Evolutionary conservation across 164 flowering plant species (phyloP), one percentile per base, ranked within the genome.

Genomic region (Nymphaea colorata): DNA sequence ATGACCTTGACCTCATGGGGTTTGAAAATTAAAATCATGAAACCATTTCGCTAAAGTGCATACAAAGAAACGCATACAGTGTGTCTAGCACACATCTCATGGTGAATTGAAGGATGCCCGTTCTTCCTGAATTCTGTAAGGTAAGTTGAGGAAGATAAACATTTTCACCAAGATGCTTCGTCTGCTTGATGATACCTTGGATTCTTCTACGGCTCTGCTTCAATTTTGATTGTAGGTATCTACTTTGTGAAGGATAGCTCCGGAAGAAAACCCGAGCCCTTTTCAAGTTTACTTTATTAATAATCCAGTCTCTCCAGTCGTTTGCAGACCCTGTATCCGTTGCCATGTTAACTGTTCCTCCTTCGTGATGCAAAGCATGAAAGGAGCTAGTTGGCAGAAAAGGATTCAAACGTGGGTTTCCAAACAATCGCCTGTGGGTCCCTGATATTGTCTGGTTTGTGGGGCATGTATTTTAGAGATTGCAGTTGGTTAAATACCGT

Each of bases 111-210:
- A 60, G 90, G 87, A 73, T 84, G 87, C 59, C 85, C 89, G 59
- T 90, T 93, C 44, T 64, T 76, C 73, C 88, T 81, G 41, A 79
- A 78, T 76, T 82, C 87, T 47, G 96, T 71, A 60, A 89, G 69
- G 76, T 87, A 81, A 57, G 91, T 84, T 43, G 89, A 87, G 76
- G 71, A 57, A 80, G 80, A 64, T 71, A 72, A 12, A 76, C 78
- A 62, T 76, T 83, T 71, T 72, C 68, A 36, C 70, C 74, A 59
- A 51, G 68, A 60, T 67, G 42, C 61, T 75, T 70, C 79, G 86
- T 83, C 61, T 82, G 65, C 67, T 79, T 68, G 47, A 88, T 70
- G 15, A 69, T 76, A 36, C 80, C 66, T 12, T 41, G 15, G 51
- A 70, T 83, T 84, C 64, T 76, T 65, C 65, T 72, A 51, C 36